A percentile compares a stretch with the other conserved stretches of the same genome.
Evolutionary conservation across 176 grass and related monocot genomes (phyloP).

Genomic region (Oryza meridionalis): DNA sequence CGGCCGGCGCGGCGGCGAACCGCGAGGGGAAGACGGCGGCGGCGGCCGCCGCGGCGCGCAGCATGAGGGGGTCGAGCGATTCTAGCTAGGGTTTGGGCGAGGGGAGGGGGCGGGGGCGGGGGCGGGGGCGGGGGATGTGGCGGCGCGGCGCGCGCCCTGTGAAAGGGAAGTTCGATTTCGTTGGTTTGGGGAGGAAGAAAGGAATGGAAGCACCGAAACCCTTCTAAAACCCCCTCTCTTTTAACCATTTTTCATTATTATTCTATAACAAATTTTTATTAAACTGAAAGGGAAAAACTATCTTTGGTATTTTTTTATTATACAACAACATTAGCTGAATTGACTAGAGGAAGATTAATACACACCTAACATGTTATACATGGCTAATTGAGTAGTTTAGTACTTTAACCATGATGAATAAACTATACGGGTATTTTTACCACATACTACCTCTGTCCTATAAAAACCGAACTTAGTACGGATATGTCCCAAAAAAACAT

Average conservation of each 20-base stretch:
- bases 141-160: background rate
- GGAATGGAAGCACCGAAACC: conserved; percentile 49
- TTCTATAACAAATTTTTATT: background rate
- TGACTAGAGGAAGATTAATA: too few relatives aligned
- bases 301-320: background rate
- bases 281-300: background rate
- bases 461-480: too few relatives aligned
- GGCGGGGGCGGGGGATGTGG: background rate
- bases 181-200: conserved; percentile 53
- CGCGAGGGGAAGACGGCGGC: conserved; percentile 50
- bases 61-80: conserved; percentile 32
- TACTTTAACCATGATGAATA: too few relatives aligned
- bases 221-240: conserved; percentile 78
- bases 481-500: too few relatives aligned
- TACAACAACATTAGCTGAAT: background rate
- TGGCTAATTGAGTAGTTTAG: too few relatives aligned
- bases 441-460: too few relatives aligned
- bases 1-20: conserved; percentile 50
- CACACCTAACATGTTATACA: too few relatives aligned
- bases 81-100: conserved; percentile 44
- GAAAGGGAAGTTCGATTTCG: background rate
- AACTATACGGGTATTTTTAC: too few relatives aligned
- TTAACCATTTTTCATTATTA: background rate
- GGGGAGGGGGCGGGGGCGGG: background rate
- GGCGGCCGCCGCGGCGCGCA: conserved; percentile 50